Evolutionary conservation across 352 stramenopile species (phyloP).

Genomic region (Phytophthora sp.): DNA sequence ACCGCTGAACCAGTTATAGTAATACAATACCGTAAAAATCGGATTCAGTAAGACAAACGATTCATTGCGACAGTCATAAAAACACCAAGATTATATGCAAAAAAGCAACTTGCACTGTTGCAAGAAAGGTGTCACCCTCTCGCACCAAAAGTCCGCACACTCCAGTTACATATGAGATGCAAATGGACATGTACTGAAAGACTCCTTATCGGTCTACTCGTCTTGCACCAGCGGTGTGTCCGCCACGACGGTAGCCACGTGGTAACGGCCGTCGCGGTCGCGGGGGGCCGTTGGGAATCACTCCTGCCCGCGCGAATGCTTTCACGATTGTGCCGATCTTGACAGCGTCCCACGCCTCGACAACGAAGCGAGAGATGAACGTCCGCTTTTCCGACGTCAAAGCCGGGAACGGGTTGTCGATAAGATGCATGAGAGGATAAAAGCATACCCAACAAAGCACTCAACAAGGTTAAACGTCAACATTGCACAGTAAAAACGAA

Average conservation of each 20-base stretch:
- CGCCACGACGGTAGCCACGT: background rate
- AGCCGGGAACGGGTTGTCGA: slow-evolving; percentile 11
- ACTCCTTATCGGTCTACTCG: background rate
- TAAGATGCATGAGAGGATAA: slow-evolving; percentile 19
- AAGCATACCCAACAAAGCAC: background rate
- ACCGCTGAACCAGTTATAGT: too few species aligned
- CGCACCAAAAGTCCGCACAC: background rate
- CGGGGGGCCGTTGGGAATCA: background rate
- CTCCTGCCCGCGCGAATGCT: background rate
- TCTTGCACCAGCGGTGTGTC: background rate
- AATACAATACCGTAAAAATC: slow-evolving; percentile 3
- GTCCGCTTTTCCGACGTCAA: slow-evolving; percentile 5
- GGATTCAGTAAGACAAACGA: slow-evolving; percentile 3
- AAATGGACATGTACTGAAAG: background rate
- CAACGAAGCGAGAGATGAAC: slow-evolving; percentile 5
- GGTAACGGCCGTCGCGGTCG: background rate
- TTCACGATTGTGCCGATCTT: background rate
- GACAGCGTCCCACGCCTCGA: slow-evolving; percentile 7
- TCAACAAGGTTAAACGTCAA: too few species aligned
- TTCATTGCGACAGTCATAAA: slow-evolving; percentile 4
- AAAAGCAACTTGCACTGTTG: background rate
- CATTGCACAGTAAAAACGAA: too few species aligned
- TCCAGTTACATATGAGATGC: background rate
- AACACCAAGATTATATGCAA: background rate
- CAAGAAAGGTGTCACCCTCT: background rate